Evolutionary conservation across 2,329 filamentous ascomycete genomes (phyloP), one percentile per base, ranked within the genome.

Genomic region (Onygena corvina): DNA sequence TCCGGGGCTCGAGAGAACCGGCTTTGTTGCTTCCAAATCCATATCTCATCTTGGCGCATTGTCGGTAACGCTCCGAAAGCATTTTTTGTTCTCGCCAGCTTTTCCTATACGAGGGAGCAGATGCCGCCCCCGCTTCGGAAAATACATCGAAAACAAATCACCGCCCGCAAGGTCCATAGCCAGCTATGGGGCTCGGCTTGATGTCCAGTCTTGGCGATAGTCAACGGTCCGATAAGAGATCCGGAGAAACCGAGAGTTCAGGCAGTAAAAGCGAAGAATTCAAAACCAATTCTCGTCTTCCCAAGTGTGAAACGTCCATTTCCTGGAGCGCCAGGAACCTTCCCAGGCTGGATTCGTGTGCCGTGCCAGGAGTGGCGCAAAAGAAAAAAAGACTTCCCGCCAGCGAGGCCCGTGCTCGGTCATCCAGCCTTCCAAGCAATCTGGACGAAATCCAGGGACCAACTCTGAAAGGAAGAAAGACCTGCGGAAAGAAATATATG

Each of bases 121-220:
- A 23, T 42, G 12, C 38, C 23, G 12, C 38, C 38, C 38, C 38
- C 38, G 38, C 38, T 42, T 42, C 38, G 38, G 38, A 42, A 42
- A 42, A 42, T 42, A 42, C 38, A 42, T 42, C 38, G 38, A 42
- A 42, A 42, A 42, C 21, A 42, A 42, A 42, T 20, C 21, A 42
- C 27, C 38, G 1, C 16, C 23, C n/a, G 38, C n/a, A 25, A 42
- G 21, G 21, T 42, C 27, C 16, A 12, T 42, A 27, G 21, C 23
- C 14, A 11, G 12, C 12, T 3, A 42, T 42, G 21, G 38, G 20
- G 25, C 36, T 40, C 36, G 20, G 36, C 20, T 23, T 25, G 34
- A 40, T 8, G 35, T n/a, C 38, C 38, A 29, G 20, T 27, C 38
- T 42, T 42, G 38, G 38, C 38, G 23, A 38, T 29, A 42, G n/a